A percentile compares a stretch with the other conserved stretches of the same genome.
phyloP scores from a whole-genome alignment of 108 stramenopile genomes.

The Pseudonitzschia pungens region DNA sequence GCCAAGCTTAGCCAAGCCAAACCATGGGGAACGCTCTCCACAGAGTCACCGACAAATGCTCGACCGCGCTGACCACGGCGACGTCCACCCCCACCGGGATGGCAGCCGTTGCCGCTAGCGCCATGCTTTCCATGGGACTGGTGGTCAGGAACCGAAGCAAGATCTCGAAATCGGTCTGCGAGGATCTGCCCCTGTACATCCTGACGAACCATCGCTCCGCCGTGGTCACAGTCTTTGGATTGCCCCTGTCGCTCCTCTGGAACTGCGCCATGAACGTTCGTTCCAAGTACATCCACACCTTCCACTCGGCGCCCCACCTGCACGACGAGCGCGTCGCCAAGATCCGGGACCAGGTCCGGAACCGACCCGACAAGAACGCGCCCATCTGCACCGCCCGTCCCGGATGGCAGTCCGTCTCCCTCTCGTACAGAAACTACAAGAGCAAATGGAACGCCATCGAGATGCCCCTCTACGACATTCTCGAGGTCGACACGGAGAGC shows the following conservation, averaged over 20 bases:
- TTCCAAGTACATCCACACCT: constrained; percentile 21
- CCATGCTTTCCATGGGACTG: neutral
- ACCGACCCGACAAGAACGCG: constrained; percentile 19
- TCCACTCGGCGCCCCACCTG: constrained; percentile 28
- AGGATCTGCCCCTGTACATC: constrained; percentile 9
- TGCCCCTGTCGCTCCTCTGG: constrained; percentile 10
- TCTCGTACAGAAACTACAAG: constrained; percentile 34
- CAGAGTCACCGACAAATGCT: neutral
- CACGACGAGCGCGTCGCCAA: constrained; percentile 30
- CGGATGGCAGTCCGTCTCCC: constrained; percentile 29
- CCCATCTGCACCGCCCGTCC: constrained; percentile 39
- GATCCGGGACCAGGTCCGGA: constrained; percentile 24
- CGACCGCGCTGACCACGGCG: neutral
- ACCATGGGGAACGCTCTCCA: neutral
- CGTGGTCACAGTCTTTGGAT: constrained; percentile 12
- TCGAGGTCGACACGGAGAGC: constrained; percentile 31
- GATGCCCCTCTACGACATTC: constrained; percentile 40
- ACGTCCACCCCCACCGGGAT: neutral
- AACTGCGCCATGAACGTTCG: constrained; percentile 3
- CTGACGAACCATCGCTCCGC: constrained; percentile 11
- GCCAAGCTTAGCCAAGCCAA: too few species aligned
- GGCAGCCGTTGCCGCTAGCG: constrained; percentile 8
- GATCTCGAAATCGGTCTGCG: neutral
- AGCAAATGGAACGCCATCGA: constrained; percentile 39
- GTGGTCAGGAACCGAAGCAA: neutral